phyloP scores from a whole-genome alignment of 495 filamentous ascomycete genomes.

The Tuber umbilicatum region DNA sequence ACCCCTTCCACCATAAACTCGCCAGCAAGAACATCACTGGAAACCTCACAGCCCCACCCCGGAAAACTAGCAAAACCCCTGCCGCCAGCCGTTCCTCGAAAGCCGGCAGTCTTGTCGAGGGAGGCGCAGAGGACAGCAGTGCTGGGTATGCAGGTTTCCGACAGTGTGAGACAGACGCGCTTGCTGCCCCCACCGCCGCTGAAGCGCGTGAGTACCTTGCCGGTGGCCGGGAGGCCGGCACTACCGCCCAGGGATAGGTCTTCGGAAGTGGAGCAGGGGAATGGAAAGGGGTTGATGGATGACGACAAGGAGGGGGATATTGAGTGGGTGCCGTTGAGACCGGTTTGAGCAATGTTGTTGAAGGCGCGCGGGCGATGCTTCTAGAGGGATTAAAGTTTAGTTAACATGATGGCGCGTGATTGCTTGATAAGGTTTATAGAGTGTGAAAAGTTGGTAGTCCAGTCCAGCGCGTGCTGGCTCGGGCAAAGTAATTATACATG shows the following conservation, averaged over 20 bases:
- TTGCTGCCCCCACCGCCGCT: constrained; percentile 25
- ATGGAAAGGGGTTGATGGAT: constrained; percentile 18
- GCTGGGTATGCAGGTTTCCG: not conserved
- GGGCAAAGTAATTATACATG: not conserved
- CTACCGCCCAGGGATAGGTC: constrained; percentile 9
- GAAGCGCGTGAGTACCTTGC: constrained; percentile 22
- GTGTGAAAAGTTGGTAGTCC: not conserved
- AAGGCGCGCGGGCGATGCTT: not conserved
- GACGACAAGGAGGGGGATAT: constrained; percentile 16
- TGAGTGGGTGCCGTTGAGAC: constrained; percentile 19
- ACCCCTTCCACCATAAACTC: constrained; percentile 1
- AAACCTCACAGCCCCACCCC: constrained; percentile 9
- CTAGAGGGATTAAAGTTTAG: not conserved
- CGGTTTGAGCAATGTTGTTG: constrained; percentile 7
- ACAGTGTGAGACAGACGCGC: not conserved
- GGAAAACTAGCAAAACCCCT: constrained; percentile 18
- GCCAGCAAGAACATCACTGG: constrained; percentile 3
- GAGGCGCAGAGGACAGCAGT: not conserved
- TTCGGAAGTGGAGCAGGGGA: not conserved
- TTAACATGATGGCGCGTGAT: not conserved
- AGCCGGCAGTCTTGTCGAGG: constrained; percentile 20
- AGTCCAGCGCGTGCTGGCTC: not conserved
- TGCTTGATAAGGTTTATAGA: not conserved
- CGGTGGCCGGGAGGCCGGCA: constrained; percentile 5
- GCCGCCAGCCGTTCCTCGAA: constrained; percentile 23